These are phyloP conservation scores for Sinapis alba DNA, from an alignment of 441 rosid species.

Conservation along the genomic window DNA sequence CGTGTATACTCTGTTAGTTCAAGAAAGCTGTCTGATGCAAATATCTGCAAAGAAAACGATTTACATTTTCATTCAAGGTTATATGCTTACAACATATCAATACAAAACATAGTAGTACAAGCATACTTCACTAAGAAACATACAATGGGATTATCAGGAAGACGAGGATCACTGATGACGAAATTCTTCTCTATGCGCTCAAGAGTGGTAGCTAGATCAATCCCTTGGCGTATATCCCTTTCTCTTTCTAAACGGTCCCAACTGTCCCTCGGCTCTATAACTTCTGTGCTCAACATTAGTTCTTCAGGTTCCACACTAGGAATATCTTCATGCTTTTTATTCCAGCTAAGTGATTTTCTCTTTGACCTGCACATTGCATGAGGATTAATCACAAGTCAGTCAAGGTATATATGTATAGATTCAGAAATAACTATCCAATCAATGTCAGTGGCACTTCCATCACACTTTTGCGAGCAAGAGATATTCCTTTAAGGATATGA, in stretches of 20 bases:
- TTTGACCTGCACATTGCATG: slow-evolving; percentile 51
- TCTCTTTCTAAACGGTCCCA: slow-evolving; percentile 71
- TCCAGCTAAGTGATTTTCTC: slow-evolving; percentile 43
- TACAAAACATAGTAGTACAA: slow-evolving; percentile 8
- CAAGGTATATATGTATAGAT: neutral
- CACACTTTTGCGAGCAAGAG: slow-evolving; percentile 16
- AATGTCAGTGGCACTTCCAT: slow-evolving; percentile 8
- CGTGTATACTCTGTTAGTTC: slow-evolving; percentile 90
- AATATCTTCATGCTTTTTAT: slow-evolving; percentile 25
- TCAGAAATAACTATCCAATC: slow-evolving; percentile 1
- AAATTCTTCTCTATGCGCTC: slow-evolving; percentile 97
- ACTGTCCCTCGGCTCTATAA: slow-evolving; percentile 50
- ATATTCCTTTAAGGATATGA: neutral
- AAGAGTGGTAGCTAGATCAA: slow-evolving; percentile 93
- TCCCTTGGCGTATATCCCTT: slow-evolving; percentile 87
- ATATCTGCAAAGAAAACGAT: slow-evolving; percentile 61
- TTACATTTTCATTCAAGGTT: neutral
- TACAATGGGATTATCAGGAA: slow-evolving; percentile 95
- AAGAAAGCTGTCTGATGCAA: slow-evolving; percentile 96
- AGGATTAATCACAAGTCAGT: slow-evolving; percentile 16
- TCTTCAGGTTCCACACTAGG: slow-evolving; percentile 58
- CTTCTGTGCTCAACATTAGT: slow-evolving; percentile 64
- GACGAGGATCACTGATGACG: slow-evolving; percentile 94
- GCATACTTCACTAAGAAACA: slow-evolving; percentile 36
- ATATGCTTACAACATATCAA: slow-evolving; percentile 1